A percentile compares a stretch with the other conserved stretches of the same genome.
Evolutionary conservation across 495 filamentous ascomycete species (phyloP).

Genomic region (Podospora anserina): DNA sequence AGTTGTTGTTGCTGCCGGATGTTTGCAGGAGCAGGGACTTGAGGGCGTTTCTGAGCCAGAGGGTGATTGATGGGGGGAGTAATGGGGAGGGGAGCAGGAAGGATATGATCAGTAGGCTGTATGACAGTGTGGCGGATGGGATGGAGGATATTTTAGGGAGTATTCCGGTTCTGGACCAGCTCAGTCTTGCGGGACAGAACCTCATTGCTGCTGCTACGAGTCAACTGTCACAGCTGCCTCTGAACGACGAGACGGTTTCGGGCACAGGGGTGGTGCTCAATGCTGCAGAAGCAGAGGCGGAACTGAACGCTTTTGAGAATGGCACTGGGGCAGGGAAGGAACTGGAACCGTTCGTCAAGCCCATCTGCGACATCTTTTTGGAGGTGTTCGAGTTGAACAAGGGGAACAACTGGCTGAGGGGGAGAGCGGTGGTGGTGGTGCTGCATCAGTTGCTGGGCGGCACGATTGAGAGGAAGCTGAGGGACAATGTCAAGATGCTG

Average conservation of each 20-base stretch:
- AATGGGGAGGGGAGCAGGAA: conserved; percentile 56
- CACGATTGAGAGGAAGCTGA: conserved; percentile 91
- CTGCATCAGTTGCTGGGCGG: conserved; percentile 78
- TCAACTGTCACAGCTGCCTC: conserved; percentile 60
- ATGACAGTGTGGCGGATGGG: conserved; percentile 92
- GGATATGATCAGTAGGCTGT: conserved; percentile 90
- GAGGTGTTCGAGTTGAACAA: conserved; percentile 93
- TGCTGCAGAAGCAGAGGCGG: conserved; percentile 87
- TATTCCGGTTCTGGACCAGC: conserved; percentile 90
- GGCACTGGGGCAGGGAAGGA: conserved; percentile 47
- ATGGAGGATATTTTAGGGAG: conserved; percentile 98
- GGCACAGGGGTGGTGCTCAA: conserved; percentile 53
- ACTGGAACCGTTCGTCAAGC: conserved; percentile 93
- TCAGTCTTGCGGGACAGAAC: conserved; percentile 89
- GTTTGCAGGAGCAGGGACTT: conserved; percentile 92
- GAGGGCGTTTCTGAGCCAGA: conserved; percentile 89
- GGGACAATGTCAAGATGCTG: conserved; percentile 68
- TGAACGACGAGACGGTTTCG: conserved; percentile 37
- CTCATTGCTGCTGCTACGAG: conserved; percentile 83
- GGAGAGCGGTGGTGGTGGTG: conserved; percentile 92
- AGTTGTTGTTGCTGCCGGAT: conserved; percentile 80
- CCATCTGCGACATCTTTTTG: conserved; percentile 95
- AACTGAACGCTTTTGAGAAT: conserved; percentile 89
- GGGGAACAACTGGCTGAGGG: conserved; percentile 91
- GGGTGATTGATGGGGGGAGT: conserved; percentile 57